A percentile compares a stretch with the other conserved stretches of the same genome.
Conservation (phyloP, 2,329 filamentous ascomycete genomes). For the Alternaria angustiovoidea region DNA sequence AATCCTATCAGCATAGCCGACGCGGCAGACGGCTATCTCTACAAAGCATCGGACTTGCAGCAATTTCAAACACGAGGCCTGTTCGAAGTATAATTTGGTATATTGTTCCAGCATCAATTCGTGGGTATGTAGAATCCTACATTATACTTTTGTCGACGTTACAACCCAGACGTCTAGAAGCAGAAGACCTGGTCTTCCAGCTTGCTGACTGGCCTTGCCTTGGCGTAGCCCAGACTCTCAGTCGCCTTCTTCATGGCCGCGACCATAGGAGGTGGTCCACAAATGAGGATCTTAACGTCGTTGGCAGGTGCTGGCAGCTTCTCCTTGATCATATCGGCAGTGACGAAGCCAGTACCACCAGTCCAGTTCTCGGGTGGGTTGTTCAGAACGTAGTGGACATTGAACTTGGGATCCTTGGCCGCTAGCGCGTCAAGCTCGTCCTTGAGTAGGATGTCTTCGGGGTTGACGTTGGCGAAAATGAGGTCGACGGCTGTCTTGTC, state of each 20-base stretch:
- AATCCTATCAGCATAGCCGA: neutral
- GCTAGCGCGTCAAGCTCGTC: constrained; percentile 86
- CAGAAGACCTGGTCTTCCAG: constrained; percentile 97
- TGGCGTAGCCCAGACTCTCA: constrained; percentile 86
- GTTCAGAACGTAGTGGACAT: constrained; percentile 94
- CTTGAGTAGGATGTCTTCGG: constrained; percentile 89
- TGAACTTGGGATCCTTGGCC: constrained; percentile 79
- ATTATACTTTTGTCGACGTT: neutral
- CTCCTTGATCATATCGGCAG: constrained; percentile 91
- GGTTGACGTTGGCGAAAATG: constrained; percentile 96
- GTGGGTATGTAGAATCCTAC: neutral
- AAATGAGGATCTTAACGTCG: constrained; percentile 93
- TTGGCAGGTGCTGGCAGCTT: constrained; percentile 80
- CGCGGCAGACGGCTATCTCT: neutral
- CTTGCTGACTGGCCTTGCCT: constrained; percentile 95
- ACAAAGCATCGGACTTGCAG: neutral
- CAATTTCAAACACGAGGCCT: neutral
- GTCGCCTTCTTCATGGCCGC: constrained; percentile 96
- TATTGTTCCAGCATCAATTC: neutral
- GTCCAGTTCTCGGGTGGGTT: constrained; percentile 92
- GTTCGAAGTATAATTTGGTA: neutral
- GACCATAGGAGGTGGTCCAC: constrained; percentile 96
- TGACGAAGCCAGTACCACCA: constrained; percentile 94
- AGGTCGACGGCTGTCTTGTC: constrained; percentile 87
- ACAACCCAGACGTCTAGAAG: constrained; percentile 65